phyloP scores from a whole-genome alignment of 2,329 filamentous ascomycete species.

The Ophiosphaerella korrae region DNA sequence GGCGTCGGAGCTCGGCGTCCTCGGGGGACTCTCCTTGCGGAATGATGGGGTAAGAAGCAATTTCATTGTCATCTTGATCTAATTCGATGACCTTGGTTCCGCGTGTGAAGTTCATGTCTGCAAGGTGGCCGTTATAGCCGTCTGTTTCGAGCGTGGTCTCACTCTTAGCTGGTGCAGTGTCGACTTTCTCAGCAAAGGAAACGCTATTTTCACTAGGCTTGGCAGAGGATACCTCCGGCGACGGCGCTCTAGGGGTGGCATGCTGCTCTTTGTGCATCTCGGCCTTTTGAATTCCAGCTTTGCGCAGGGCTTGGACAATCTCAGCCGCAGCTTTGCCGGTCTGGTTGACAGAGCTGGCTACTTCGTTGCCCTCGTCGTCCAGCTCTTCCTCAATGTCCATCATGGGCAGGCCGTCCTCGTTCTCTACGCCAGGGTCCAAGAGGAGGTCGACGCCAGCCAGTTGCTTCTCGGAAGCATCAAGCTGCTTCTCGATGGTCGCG shows the following conservation, averaged over 20 bases:
- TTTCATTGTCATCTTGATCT: slow-evolving; percentile 49
- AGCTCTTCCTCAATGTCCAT: slow-evolving; percentile 92
- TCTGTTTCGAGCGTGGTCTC: slow-evolving; percentile 17
- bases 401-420: slow-evolving; percentile 75
- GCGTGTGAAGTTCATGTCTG: slow-evolving; percentile 34
- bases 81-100: slow-evolving; percentile 51
- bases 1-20: slow-evolving; percentile 76
- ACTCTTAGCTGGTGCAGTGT: slow-evolving; percentile 40
- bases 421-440: slow-evolving; percentile 64
- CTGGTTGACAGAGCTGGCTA: slow-evolving; percentile 59
- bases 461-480: slow-evolving; percentile 71
- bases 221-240: not conserved
- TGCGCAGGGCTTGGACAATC: slow-evolving; percentile 73
- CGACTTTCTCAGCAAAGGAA: slow-evolving; percentile 65
- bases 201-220: slow-evolving; percentile 47
- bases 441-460: slow-evolving; percentile 63
- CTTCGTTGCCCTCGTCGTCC: slow-evolving; percentile 85
- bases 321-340: slow-evolving; percentile 71
- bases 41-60: slow-evolving; percentile 59
- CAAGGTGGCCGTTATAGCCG: slow-evolving; percentile 35
- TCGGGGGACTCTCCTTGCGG: slow-evolving; percentile 78
- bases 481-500: slow-evolving; percentile 72
- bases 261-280: slow-evolving; percentile 24
- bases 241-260: not conserved
- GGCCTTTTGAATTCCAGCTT: slow-evolving; percentile 66